Base-by-base conservation (phyloP, 495 filamentous ascomycete species). In the Friedmanniomyces endolithicus region DNA sequence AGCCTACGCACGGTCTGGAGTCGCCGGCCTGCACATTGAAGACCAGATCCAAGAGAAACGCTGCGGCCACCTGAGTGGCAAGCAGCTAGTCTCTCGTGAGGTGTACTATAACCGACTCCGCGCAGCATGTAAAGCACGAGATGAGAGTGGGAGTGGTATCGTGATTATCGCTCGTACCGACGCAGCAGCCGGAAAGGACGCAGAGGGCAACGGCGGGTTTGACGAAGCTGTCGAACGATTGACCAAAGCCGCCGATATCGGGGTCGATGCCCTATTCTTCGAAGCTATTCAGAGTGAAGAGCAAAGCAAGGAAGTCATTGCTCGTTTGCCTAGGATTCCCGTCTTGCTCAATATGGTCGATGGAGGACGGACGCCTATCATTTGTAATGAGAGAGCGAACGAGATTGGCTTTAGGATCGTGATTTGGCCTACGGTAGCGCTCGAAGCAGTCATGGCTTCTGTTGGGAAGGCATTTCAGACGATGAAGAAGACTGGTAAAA, bases 121-220 rank as follows among this genome's bases (percentile, higher is more conserved):
- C n/a, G 65, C 67, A 0, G 67, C 67, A 17, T 55, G 53, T 33
- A 59, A 64, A 55, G 75, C 76, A 14, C 71, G 73, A 45, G 71
- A 75, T 40, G 63, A 72, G 8, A 63, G 76, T 47, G 71, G 66
- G 19, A 74, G 71, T 1, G 80, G 83, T 48, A 80, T 86, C 53
- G 78, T 85, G 11, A 71, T 87, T 23, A 85, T 87, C 57, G 83
- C 83, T 20, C 75, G 82, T 11, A 86, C 82, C 0, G 83, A 86
- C 52, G 80, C 81, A 0, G 68, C 81, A n/a, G 81, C 84, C 8
- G 58, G 59, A 2, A 52, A 45, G 45, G 65, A 68, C 70, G 19
- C 70, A 71, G 40, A 62, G 11, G 59, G 59, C 22, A 53, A 55
- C 25, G 46, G 49, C 33, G 82, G 83, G 0, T 86, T 80, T 48